Evolutionary conservation across 2,329 filamentous ascomycete species (phyloP).

Genomic region (Nothopassalora personata): DNA sequence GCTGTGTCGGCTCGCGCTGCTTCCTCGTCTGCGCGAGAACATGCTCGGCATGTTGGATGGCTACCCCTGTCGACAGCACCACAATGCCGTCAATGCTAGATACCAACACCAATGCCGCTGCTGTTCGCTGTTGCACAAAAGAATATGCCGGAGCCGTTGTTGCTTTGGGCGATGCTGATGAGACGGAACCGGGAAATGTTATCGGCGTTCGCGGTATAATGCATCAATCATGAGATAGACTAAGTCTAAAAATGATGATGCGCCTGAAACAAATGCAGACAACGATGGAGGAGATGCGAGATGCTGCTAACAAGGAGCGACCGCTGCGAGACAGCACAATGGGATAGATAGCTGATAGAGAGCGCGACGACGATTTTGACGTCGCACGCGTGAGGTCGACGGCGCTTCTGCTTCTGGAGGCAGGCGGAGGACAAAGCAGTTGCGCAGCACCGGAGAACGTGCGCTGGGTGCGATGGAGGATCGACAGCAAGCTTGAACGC

Average conservation of each 20-base stretch:
- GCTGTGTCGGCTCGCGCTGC: slow-evolving; percentile 15
- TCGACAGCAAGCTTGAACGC: background rate
- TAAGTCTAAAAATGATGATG: background rate
- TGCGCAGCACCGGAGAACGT: background rate
- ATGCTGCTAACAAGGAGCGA: background rate
- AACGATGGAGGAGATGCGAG: background rate
- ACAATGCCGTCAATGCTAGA: background rate
- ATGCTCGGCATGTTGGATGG: slow-evolving; percentile 11
- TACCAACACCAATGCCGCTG: background rate
- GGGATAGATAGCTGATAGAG: background rate
- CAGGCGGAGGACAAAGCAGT: background rate
- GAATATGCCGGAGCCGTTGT: background rate
- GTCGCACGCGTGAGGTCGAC: background rate
- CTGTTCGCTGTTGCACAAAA: background rate
- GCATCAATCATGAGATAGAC: background rate
- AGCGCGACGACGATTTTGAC: background rate
- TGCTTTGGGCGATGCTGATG: background rate
- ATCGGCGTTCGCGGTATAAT: background rate
- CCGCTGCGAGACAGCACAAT: background rate
- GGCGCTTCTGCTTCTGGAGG: background rate
- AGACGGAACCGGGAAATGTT: background rate
- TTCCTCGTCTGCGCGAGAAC: slow-evolving; percentile 16
- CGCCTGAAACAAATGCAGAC: background rate
- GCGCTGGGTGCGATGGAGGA: background rate
- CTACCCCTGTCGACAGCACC: background rate